A percentile compares a stretch with the other conserved stretches of the same genome.
phyloP scores from a whole-genome alignment of 441 rosid genomes.

The Raphanus hybrid region DNA sequence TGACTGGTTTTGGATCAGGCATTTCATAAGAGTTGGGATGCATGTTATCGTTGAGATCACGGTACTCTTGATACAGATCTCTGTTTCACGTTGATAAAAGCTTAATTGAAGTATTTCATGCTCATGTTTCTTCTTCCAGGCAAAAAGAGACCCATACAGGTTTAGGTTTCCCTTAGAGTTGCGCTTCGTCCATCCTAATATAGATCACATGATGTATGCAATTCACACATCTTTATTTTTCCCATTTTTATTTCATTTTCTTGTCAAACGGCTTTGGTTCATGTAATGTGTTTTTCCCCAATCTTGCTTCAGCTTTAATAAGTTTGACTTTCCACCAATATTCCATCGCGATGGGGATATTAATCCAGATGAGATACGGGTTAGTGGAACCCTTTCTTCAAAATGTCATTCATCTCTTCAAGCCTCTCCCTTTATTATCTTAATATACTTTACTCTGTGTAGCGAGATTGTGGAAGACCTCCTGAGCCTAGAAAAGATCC shows the following conservation, averaged over 20 bases:
- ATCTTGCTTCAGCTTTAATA: constrained; percentile 76
- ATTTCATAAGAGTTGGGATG: constrained; percentile 96
- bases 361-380: constrained; percentile 83
- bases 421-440: constrained; percentile 28
- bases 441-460: constrained; percentile 18
- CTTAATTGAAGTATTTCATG: constrained; percentile 4
- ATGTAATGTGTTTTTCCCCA: neutral
- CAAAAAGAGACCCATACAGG: constrained; percentile 92
- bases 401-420: constrained; percentile 7
- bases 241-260: constrained; percentile 16
- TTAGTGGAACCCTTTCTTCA: constrained; percentile 44
- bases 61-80: constrained; percentile 54
- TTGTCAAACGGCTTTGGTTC: constrained; percentile 14
- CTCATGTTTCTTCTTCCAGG: constrained; percentile 53
- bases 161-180: constrained; percentile 95
- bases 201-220: constrained; percentile 93
- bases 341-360: constrained; percentile 87
- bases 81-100: neutral
- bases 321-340: constrained; percentile 89
- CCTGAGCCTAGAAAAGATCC: constrained; percentile 86
- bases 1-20: constrained; percentile 99
- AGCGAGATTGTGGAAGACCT: constrained; percentile 95
- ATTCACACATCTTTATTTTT: constrained; percentile 20
- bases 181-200: constrained; percentile 90
- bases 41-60: constrained; percentile 86